Evolutionary conservation across 345 rosid species (phyloP), one percentile per base, ranked within the genome.

Genomic region (Salix brachista): DNA sequence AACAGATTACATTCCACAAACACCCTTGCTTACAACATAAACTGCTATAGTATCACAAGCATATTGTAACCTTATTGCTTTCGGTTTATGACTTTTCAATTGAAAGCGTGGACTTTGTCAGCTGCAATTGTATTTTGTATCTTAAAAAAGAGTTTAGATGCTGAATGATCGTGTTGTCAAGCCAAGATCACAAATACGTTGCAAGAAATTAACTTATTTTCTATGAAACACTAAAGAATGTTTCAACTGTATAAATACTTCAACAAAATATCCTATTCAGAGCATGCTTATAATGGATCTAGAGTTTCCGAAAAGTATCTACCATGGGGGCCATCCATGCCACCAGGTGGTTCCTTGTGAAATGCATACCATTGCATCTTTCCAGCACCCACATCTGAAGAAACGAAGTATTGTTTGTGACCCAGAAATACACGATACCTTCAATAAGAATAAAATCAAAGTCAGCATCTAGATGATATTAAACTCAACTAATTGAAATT

Each of bases 281-380:
- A 74, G 34, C 39, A 70, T 48, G 28, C 13, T 17, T 26, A 68
- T 5, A 52, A 23, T 50, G 65, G 30, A 28, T 36, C 26, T n/a
- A 52, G 26, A 82, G 72, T 64, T 80, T 65, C 50, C 0, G 41
- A 74, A 42, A 60, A 61, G 72, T 46, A 76, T 66, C n/a, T 89
- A 91, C 97, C 96, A 74, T 58, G 56, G 0, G 92, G 90, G 50
- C 76, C 71, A 87, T 93, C 99, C 13, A 76, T 82, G 2, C 99
- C 98, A 74, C 98, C 97, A 21, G 95, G 81, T 34, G 91, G 82
- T 78, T 93, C 98, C 48, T 96, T 83, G 82, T 92, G 89, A 79
- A 96, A 96, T 21, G 96, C 99, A 21, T 96, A 93, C 97, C 99
- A 96, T 82, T 96, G 99, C 97, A 96, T 96, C 90, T 93, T 93